These are phyloP conservation scores for Xylariaceae sp. DNA, from an alignment of 2,329 filamentous ascomycete species.

Conservation along the genomic window DNA sequence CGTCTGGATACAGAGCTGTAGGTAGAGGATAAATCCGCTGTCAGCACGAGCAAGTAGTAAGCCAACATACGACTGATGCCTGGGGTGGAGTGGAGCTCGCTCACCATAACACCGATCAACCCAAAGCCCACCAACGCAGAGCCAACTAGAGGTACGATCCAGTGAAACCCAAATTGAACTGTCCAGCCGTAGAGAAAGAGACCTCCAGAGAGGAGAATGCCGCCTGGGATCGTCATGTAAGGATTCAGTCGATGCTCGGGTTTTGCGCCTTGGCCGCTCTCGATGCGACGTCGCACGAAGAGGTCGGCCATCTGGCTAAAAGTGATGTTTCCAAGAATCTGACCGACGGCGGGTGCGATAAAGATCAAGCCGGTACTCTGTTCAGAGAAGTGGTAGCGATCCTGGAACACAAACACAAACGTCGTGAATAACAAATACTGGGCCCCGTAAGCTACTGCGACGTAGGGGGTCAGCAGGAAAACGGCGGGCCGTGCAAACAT, in stretches of 20 bases:
- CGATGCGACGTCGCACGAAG: not conserved
- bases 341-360: conserved; percentile 60
- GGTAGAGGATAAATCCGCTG: too few relatives aligned
- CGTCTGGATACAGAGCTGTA: not conserved
- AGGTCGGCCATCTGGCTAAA: conserved; percentile 1
- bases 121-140: conserved; percentile 49
- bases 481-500: conserved; percentile 62
- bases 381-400: conserved; percentile 56
- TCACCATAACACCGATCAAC: conserved; percentile 27
- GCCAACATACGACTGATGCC: too few relatives aligned
- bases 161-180: conserved; percentile 49
- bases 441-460: conserved; percentile 62
- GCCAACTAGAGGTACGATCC: conserved; percentile 54
- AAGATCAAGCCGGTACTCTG: conserved; percentile 56
- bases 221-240: conserved; percentile 4
- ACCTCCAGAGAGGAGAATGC: conserved; percentile 39
- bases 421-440: conserved; percentile 63
- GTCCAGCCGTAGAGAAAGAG: conserved; percentile 53
- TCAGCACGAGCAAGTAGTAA: too few relatives aligned
- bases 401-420: conserved; percentile 57
- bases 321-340: conserved; percentile 46
- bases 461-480: conserved; percentile 58
- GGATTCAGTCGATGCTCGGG: conserved; percentile 9
- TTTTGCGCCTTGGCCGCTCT: not conserved
- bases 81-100: too few relatives aligned